A percentile compares a stretch with the other conserved stretches of the same genome.
Evolutionary conservation across 139 green algal species (phyloP).

Genomic region (Haematococcus lacustris): DNA sequence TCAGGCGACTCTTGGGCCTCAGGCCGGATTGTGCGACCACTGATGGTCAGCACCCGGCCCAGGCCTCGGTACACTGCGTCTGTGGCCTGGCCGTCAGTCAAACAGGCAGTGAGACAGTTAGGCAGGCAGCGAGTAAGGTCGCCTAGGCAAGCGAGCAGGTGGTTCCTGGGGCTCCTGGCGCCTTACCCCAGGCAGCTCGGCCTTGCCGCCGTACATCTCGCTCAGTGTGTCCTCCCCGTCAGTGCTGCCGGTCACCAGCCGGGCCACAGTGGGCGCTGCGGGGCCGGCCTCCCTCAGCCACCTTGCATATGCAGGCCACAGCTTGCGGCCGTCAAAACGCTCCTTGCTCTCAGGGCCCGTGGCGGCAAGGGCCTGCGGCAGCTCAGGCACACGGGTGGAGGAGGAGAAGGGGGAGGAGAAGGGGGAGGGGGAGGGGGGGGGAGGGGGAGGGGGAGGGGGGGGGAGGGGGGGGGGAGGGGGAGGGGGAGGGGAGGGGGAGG

Average conservation of each 20-base stretch:
- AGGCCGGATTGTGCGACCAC: slow-evolving; percentile 27
- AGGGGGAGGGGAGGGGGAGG: not conserved
- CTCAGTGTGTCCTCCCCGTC: slow-evolving; percentile 25
- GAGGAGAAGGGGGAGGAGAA: not conserved
- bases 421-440: not conserved
- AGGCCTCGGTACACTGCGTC: slow-evolving; percentile 25
- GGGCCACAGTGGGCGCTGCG: slow-evolving; percentile 20
- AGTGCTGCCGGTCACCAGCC: not conserved
- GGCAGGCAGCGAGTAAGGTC: not conserved
- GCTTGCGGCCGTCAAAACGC: slow-evolving; percentile 22
- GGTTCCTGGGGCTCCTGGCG: not conserved
- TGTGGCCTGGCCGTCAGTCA: slow-evolving; percentile 10
- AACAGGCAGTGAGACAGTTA: not conserved
- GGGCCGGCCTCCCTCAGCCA: slow-evolving; percentile 14
- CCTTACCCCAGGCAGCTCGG: not conserved
- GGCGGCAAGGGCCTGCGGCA: slow-evolving; percentile 15
- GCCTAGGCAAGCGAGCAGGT: not conserved
- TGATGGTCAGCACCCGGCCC: slow-evolving; percentile 32
- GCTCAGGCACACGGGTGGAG: no score
- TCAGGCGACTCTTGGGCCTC: slow-evolving; percentile 21
- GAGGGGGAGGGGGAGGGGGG: not conserved
- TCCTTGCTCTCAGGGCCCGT: slow-evolving; percentile 15
- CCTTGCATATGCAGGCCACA: slow-evolving; percentile 27
- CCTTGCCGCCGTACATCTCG: slow-evolving; percentile 25
- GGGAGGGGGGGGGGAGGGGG: not conserved